Conservation (phyloP, 129 eudicot species). For the Erigeron canadensis region DNA sequence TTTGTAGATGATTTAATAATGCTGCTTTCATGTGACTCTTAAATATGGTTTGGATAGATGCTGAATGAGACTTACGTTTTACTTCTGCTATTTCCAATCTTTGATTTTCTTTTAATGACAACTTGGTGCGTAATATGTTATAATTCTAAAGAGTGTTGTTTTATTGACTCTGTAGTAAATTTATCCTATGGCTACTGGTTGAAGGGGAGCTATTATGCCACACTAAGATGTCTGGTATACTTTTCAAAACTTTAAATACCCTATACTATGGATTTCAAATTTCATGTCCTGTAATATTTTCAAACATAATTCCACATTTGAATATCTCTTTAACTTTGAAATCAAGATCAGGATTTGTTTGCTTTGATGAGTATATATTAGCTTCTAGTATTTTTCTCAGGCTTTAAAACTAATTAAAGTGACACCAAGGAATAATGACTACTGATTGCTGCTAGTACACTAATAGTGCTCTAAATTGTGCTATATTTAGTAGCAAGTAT, state of each 20-base stretch:
- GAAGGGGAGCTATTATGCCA: constrained; percentile 65
- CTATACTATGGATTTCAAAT: not conserved
- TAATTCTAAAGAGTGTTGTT: constrained; percentile 7
- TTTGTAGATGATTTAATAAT: constrained; percentile 2
- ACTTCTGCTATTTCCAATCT: not conserved
- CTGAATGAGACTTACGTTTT: not conserved
- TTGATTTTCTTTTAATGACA: not conserved
- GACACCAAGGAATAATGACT: too few relatives aligned
- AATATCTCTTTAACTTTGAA: not conserved
- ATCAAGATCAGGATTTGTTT: not conserved
- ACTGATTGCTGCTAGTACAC: too few relatives aligned
- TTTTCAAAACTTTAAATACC: not conserved
- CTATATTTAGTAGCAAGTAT: too few relatives aligned
- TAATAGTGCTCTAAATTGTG: too few relatives aligned
- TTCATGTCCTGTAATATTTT: constrained; percentile 1
- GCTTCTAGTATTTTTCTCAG: too few relatives aligned
- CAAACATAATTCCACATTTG: not conserved
- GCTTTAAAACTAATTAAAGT: too few relatives aligned
- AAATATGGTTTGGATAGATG: not conserved
- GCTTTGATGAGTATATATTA: too few relatives aligned
- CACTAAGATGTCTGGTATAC: constrained; percentile 80
- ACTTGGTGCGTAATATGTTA: not conserved
- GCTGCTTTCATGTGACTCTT: constrained; percentile 12
- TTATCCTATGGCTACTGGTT: constrained; percentile 91
- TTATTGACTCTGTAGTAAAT: constrained; percentile 56